Evolutionary conservation across 257 asterid species (phyloP).

Genomic region (Phtheirospermum japonicum): DNA sequence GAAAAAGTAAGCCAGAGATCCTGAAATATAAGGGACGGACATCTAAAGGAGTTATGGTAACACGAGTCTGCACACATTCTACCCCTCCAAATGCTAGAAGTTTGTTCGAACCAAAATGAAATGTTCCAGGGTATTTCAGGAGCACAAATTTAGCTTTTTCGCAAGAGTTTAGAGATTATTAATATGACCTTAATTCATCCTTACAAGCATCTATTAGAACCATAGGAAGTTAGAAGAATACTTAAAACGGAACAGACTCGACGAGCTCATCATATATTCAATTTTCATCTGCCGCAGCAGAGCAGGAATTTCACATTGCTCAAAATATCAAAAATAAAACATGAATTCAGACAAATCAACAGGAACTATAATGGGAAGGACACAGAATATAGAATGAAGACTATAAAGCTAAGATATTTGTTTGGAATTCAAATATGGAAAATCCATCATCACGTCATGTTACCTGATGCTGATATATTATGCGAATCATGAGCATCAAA

Average conservation of each 20-base stretch:
- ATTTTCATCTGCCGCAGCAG: conserved; percentile 8
- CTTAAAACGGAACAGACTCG: neutral
- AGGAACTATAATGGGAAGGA: conserved; percentile 2
- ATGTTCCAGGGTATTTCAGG: neutral
- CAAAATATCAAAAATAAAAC: conserved; percentile 18
- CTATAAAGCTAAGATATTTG: conserved; percentile 8
- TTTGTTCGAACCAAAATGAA: conserved; percentile 1
- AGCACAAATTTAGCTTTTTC: neutral
- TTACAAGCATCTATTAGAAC: conserved; percentile 8
- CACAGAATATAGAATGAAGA: conserved; percentile 9
- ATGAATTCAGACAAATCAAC: conserved; percentile 8
- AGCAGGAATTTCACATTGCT: neutral
- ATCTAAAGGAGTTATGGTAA: neutral
- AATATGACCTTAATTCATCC: conserved; percentile 5
- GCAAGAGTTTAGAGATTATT: neutral
- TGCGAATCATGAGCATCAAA: conserved; percentile 97
- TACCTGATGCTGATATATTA: conserved; percentile 98
- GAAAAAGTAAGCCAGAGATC: neutral
- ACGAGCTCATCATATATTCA: conserved; percentile 14
- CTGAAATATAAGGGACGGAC: neutral
- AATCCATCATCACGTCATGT: conserved; percentile 18
- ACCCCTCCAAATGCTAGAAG: neutral
- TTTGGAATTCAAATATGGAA: conserved; percentile 14
- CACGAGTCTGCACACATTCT: conserved; percentile 13
- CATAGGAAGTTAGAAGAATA: conserved; percentile 17